phyloP scores from a whole-genome alignment of 306 rosid species.

The Psophocarpus tetragonolobus region DNA sequence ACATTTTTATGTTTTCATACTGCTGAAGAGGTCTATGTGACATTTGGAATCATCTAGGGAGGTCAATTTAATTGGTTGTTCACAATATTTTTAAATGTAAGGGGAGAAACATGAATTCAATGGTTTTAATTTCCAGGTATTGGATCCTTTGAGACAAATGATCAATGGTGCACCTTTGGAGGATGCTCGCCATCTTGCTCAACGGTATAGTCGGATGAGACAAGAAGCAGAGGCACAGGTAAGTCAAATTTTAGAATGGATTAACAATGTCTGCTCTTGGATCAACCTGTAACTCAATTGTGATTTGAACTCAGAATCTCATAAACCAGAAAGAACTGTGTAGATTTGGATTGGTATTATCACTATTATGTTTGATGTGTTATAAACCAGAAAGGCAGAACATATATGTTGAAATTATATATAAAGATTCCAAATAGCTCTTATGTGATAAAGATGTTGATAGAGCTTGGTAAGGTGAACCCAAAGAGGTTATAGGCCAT shows the following conservation, averaged over 20 bases:
- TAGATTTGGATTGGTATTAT: neutral
- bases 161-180: conserved; percentile 79
- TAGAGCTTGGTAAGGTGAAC: neutral
- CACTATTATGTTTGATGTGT: conserved; percentile 2
- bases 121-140: conserved; percentile 58
- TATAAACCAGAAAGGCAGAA: neutral
- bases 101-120: conserved; percentile 25
- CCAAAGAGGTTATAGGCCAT: neutral
- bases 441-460: neutral
- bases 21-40: neutral
- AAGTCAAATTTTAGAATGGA: conserved; percentile 27
- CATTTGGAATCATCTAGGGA: conserved; percentile 8
- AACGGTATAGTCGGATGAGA: conserved; percentile 95
- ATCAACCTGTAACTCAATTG: neutral
- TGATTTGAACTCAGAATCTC: conserved; percentile 10
- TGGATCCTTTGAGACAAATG: conserved; percentile 98
- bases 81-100: conserved; percentile 6
- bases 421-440: neutral
- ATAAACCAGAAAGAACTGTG: neutral
- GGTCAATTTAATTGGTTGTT: neutral
- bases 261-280: conserved; percentile 15
- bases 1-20: conserved; percentile 14
- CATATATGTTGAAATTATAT: neutral
- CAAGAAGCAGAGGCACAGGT: conserved; percentile 94
- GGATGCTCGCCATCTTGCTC: conserved; percentile 99